Percentiles rank a stretch among this genome's conserved stretches.
Conservation (phyloP, 192 early-diverging fungal genomes). For the Coemansia sp. region DNA sequence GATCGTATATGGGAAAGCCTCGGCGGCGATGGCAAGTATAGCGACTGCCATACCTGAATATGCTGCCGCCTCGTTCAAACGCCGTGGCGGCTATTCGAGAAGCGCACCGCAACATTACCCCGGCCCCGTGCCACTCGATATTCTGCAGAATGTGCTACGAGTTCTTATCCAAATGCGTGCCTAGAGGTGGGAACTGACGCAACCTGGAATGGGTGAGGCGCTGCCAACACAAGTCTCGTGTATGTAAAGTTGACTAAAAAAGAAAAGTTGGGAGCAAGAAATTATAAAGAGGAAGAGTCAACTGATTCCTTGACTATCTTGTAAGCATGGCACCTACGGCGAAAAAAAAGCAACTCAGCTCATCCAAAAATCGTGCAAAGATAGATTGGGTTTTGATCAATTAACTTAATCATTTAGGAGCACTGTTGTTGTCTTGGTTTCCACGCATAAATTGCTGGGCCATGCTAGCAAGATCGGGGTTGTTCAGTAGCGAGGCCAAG, state of each 20-base stretch:
- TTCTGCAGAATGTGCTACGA: neutral
- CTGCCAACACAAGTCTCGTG: conserved; percentile 3
- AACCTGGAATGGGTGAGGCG: neutral
- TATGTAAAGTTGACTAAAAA: too few relatives aligned
- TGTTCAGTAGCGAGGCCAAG: conserved; percentile 36
- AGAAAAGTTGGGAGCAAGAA: neutral
- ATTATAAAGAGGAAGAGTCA: neutral
- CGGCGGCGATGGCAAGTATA: conserved; percentile 4
- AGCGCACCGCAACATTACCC: conserved; percentile 10
- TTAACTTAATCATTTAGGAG: neutral
- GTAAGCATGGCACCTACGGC: neutral
- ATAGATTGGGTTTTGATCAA: neutral
- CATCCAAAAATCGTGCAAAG: neutral
- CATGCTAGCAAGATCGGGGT: conserved; percentile 40
- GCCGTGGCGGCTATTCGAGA: conserved; percentile 11
- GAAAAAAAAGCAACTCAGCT: neutral
- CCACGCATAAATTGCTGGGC: conserved; percentile 35
- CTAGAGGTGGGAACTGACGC: neutral
- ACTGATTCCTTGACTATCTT: neutral
- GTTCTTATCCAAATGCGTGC: conserved; percentile 4
- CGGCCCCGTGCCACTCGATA: conserved; percentile 2
- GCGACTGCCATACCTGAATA: conserved; percentile 1
- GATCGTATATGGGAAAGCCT: neutral
- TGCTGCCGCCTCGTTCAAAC: conserved; percentile 3
- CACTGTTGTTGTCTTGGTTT: neutral